Evolutionary conservation across 139 green algal genomes (phyloP).

Genomic region (Raphidocelis subcapitata): DNA sequence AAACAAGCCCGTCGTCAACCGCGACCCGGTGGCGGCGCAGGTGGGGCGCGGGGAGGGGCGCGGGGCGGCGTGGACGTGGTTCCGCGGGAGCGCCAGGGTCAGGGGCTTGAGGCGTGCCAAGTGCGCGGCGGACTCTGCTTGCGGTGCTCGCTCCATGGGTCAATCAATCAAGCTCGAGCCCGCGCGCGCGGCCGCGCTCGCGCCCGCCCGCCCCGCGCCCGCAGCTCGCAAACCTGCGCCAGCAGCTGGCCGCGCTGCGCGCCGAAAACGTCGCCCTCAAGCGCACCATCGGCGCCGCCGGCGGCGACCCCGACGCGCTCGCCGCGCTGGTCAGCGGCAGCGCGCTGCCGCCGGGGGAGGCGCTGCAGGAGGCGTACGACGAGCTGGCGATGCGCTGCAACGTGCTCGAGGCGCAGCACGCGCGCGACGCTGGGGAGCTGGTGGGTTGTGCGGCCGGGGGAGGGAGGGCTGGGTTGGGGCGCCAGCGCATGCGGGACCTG

Average conservation of each 20-base stretch:
- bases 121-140: too few species aligned
- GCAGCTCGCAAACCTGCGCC: slow-evolving; percentile 72
- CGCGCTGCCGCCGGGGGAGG: slow-evolving; percentile 41
- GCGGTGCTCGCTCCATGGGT: too few species aligned
- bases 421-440: slow-evolving; percentile 59
- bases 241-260: slow-evolving; percentile 62
- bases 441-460: slow-evolving; percentile 37
- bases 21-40: slow-evolving; percentile 80
- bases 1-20: slow-evolving; percentile 95
- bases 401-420: slow-evolving; percentile 58
- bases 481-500: too few species aligned
- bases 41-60: too few species aligned
- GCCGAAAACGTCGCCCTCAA: slow-evolving; percentile 50
- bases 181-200: too few species aligned
- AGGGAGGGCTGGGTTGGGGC: neutral
- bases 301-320: neutral
- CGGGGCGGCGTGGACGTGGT: slow-evolving; percentile 71
- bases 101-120: too few species aligned
- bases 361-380: slow-evolving; percentile 51
- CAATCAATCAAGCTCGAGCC: too few species aligned
- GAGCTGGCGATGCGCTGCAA: slow-evolving; percentile 17
- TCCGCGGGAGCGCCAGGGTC: neutral
- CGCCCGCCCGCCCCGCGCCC: slow-evolving; percentile 14
- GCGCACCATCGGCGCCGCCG: slow-evolving; percentile 22
- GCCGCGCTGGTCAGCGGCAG: slow-evolving; percentile 9